phyloP scores from a whole-genome alignment of 495 filamentous ascomycete genomes.

The Opeltia flavorubescens region DNA sequence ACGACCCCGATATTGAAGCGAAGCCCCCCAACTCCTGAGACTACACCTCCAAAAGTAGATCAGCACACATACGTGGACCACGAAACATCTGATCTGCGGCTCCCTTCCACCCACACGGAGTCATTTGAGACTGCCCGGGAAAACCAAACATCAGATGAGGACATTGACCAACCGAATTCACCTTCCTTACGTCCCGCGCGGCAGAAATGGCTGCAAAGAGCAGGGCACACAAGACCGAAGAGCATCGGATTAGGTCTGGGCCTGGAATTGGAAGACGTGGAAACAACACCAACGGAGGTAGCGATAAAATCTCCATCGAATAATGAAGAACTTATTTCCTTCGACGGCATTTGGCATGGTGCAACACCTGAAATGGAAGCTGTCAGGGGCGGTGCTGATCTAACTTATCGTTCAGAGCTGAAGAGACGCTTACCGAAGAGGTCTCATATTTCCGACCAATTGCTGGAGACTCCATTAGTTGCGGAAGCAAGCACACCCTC shows the following conservation, averaged over 20 bases:
- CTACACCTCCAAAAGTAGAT: conserved; percentile 47
- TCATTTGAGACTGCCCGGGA: conserved; percentile 65
- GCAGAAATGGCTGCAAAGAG: conserved; percentile 19
- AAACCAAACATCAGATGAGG: conserved; percentile 46
- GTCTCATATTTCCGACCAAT: neutral
- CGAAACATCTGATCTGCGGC: conserved; percentile 23
- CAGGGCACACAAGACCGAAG: conserved; percentile 12
- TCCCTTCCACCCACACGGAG: conserved; percentile 39
- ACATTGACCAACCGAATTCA: conserved; percentile 36
- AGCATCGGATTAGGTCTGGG: conserved; percentile 36
- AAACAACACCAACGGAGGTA: conserved; percentile 5
- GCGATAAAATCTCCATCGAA: conserved; percentile 1
- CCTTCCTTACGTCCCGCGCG: conserved; percentile 24
- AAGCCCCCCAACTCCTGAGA: conserved; percentile 61
- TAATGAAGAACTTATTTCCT: conserved; percentile 11
- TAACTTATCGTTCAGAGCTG: conserved; percentile 1
- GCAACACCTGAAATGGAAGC: conserved; percentile 10
- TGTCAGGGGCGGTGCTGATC: neutral
- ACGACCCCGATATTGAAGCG: conserved; percentile 46
- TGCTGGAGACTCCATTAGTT: neutral
- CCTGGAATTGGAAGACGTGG: conserved; percentile 27
- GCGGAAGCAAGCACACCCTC: conserved; percentile 3
- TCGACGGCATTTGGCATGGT: conserved; percentile 20
- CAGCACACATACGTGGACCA: conserved; percentile 31
- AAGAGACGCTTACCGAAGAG: neutral